These are phyloP conservation scores for Rheum nobile DNA, from an alignment of 148 eudicot genomes.

Conservation along the genomic window DNA sequence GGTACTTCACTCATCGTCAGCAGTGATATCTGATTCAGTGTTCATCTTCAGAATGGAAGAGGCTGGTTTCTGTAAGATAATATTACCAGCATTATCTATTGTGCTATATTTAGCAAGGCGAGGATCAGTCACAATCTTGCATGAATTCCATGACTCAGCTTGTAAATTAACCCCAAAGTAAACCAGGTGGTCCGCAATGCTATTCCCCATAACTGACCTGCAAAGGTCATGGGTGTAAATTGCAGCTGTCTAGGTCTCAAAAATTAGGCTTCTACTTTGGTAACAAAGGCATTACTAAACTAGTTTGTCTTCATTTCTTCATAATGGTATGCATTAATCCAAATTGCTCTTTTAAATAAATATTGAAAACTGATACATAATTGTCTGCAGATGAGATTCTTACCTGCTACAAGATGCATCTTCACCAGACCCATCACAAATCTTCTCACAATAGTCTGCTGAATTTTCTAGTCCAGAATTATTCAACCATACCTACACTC, in stretches of 20 bases:
- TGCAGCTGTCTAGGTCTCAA: background rate
- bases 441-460: constrained; percentile 47
- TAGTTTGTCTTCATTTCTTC: background rate
- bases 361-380: background rate
- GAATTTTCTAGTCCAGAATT: constrained; percentile 43
- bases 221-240: background rate
- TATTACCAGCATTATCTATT: constrained; percentile 53
- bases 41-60: background rate
- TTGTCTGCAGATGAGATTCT: constrained; percentile 4
- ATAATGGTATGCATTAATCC: background rate
- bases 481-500: constrained; percentile 76
- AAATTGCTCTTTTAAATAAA: background rate
- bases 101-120: constrained; percentile 32
- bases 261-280: background rate
- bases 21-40: background rate
- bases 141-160: constrained; percentile 41
- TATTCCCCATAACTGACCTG: constrained; percentile 87
- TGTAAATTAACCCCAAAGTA: constrained; percentile 64
- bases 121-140: constrained; percentile 48
- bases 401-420: constrained; percentile 95
- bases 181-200: constrained; percentile 73
- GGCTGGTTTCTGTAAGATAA: constrained; percentile 17
- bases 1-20: background rate
- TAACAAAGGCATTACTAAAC: background rate
- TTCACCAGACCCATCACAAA: constrained; percentile 88